These are phyloP conservation scores for Phytophthora citricola DNA, from an alignment of 352 stramenopile genomes.

Conservation along the genomic window DNA sequence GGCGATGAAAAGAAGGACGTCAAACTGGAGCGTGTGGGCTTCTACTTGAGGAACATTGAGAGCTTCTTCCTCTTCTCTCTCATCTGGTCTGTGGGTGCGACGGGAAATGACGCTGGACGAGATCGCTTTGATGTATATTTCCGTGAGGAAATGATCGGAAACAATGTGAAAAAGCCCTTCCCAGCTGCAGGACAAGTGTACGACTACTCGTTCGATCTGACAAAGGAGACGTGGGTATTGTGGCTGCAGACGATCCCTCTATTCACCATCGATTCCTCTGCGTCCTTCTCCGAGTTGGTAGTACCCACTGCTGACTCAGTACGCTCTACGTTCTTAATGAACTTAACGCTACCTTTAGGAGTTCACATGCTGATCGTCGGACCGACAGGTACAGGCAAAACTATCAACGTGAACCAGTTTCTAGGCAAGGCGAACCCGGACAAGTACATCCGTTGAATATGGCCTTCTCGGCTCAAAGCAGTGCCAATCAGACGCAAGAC, in stretches of 20 bases:
- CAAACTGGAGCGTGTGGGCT: conserved; percentile 69
- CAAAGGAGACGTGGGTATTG: conserved; percentile 81
- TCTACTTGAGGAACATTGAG: conserved; percentile 83
- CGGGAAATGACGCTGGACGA: conserved; percentile 87
- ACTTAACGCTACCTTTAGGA: conserved; percentile 77
- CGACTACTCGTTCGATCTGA: conserved; percentile 91
- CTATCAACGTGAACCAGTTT: conserved; percentile 94
- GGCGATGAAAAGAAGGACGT: conserved; percentile 88
- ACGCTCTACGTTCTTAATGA: conserved; percentile 93
- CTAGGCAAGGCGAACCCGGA: conserved; percentile 89
- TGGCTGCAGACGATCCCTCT: conserved; percentile 93
- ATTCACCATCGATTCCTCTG: conserved; percentile 73
- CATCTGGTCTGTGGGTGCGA: conserved; percentile 93
- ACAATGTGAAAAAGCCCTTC: conserved; percentile 61
- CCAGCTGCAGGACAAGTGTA: conserved; percentile 83
- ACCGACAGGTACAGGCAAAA: conserved; percentile 95
- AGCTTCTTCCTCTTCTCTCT: conserved; percentile 94
- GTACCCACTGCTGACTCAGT: conserved; percentile 95
- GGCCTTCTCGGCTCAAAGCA: conserved; percentile 94
- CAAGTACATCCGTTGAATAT: conserved; percentile 92
- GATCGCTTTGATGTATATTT: conserved; percentile 89
- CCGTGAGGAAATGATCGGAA: conserved; percentile 79
- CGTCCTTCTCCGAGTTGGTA: conserved; percentile 93
- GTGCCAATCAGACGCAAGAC: conserved; percentile 93
- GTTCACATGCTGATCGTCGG: conserved; percentile 95